phyloP scores from a whole-genome alignment of 2,329 filamentous ascomycete species.

The Xylaria sp. region DNA sequence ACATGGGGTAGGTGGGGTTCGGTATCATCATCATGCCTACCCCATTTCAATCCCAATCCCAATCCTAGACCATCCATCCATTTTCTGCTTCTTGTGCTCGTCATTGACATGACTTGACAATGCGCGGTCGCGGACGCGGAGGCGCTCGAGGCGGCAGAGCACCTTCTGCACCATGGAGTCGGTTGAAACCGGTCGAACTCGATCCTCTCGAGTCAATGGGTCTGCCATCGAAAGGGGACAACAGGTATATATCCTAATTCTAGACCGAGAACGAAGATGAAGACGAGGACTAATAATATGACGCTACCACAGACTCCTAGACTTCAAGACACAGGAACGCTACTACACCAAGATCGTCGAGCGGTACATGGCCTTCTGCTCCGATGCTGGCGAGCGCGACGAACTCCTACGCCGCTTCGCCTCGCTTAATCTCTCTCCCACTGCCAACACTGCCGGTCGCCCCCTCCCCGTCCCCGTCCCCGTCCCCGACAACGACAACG shows the following conservation, averaged over 20 bases:
- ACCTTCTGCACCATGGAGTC: conserved; percentile 70
- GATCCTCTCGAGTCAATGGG: conserved; percentile 86
- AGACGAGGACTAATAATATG: not conserved
- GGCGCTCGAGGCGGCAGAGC: conserved; percentile 50
- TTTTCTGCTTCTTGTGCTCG: conserved; percentile 8
- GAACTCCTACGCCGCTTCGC: conserved; percentile 80
- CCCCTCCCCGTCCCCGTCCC: conserved; percentile 24
- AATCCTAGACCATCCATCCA: too few relatives aligned
- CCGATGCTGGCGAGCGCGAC: conserved; percentile 74
- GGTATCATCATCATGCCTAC: too few relatives aligned
- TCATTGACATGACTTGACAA: conserved; percentile 49
- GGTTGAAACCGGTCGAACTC: conserved; percentile 76
- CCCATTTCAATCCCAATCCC: too few relatives aligned
- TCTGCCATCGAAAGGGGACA: conserved; percentile 90
- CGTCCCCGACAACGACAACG: conserved; percentile 34
- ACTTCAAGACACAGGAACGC: conserved; percentile 80
- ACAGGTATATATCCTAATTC: conserved; percentile 63
- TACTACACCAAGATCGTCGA: conserved; percentile 91
- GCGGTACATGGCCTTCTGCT: conserved; percentile 90
- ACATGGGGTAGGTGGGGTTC: not conserved
- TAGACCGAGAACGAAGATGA: not conserved
- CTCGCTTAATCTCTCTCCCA: conserved; percentile 61
- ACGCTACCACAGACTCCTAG: conserved; percentile 66
- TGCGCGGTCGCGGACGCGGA: conserved; percentile 50
- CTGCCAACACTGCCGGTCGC: conserved; percentile 39